These are phyloP conservation scores for Starmera amethionina DNA, from an alignment of 805 yeast genomes.

Conservation along the genomic window DNA sequence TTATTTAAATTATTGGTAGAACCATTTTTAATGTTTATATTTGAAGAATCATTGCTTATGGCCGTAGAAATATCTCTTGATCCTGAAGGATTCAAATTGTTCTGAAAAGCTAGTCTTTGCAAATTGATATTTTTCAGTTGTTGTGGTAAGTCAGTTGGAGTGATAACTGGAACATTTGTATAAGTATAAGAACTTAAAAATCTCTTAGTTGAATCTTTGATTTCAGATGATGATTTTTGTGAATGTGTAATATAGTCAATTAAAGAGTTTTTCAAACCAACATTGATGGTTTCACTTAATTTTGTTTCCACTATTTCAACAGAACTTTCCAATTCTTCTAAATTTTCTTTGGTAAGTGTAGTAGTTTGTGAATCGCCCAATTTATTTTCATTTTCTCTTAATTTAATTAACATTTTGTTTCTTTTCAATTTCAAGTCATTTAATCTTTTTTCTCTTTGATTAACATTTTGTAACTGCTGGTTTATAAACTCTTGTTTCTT, in stretches of 20 bases:
- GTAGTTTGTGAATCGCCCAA: constrained; percentile 36
- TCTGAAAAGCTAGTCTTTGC: constrained; percentile 17
- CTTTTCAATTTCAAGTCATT: constrained; percentile 28
- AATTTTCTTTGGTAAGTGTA: constrained; percentile 34
- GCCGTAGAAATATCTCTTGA: too few species aligned
- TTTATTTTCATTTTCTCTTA: constrained; percentile 34
- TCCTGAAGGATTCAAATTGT: constrained; percentile 6
- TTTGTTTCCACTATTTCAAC: constrained; percentile 46
- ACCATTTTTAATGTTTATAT: too few species aligned
- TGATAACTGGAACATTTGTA: background rate
- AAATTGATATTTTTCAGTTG: constrained; percentile 9
- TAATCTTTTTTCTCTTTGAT: constrained; percentile 40
- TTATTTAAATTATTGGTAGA: too few species aligned
- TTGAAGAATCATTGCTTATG: too few species aligned
- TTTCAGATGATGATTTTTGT: constrained; percentile 10
- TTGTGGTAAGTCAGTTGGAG: background rate
- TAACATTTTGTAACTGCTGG: constrained; percentile 33
- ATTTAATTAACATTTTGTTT: constrained; percentile 25
- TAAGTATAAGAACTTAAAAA: constrained; percentile 12
- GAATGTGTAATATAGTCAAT: constrained; percentile 28
- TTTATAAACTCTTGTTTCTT: constrained; percentile 35
- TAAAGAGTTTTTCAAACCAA: constrained; percentile 33
- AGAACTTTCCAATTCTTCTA: constrained; percentile 41
- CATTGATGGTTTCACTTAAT: constrained; percentile 34
- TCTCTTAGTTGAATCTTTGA: constrained; percentile 8